Evolutionary conservation across 2,329 filamentous ascomycete genomes (phyloP), one percentile per base, ranked within the genome.

Genomic region (Xylaria sp.): DNA sequence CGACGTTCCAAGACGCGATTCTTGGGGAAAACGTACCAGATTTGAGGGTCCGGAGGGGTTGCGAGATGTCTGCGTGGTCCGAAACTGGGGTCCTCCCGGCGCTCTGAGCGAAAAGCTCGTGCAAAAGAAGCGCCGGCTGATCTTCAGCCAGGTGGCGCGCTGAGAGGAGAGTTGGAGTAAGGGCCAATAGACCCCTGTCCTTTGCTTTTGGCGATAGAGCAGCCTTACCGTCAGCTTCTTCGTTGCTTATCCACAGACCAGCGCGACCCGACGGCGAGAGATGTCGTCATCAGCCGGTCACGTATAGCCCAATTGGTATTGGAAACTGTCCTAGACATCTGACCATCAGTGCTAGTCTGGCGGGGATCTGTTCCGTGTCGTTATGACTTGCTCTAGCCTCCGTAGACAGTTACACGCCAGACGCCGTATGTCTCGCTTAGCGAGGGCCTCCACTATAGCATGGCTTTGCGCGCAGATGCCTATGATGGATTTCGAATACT

Each of bases 171-270:
- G 43, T 57, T 43, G 46, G 46, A 51, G 54, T 51, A 51, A 44
- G 46, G 49, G 51, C 44, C 46, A 23, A 17, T 2, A 31, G 47
- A 38, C 53, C 29, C 23, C 23, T 29, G 15, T 31, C 13, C 25
- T 40, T 57, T 61, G 58, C 58, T 61, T 61, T 61, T 61, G 27
- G 47, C 17, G 25, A 55, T 29, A 29, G 23, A 57, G 47, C 21
- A 53, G 58, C 58, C 52, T 46, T 53, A 47, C 2, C 53, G 41
- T 61, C 53, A 61, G 52, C 58, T 56, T 44, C 29, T 15, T 25
- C 25, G 25, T 25, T 29, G 3, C 7, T 46, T 23, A 46, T 27
- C 25, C 8, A 46, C 23, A 27, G 23, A 19, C 27, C 25, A 19
- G 44, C 8, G 7, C 13, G 31, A 19, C 19, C 41, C 15, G 15